Evolutionary conservation across 2,329 filamentous ascomycete species (phyloP), one percentile per base, ranked within the genome.

Genomic region (Calycina marina): DNA sequence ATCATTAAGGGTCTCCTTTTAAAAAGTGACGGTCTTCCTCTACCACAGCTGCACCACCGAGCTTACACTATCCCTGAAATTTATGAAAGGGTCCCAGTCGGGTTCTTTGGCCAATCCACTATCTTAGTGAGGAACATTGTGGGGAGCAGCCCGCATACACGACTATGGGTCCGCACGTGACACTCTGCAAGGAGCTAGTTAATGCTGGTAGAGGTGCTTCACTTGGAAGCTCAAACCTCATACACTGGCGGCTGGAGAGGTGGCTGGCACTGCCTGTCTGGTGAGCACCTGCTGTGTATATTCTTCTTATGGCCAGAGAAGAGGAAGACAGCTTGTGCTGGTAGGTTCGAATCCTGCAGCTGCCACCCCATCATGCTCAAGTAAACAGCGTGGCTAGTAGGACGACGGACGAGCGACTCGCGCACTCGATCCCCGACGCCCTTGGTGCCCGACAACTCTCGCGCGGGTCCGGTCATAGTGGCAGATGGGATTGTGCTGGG

Each of bases 211-310:
- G 18, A 22, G 18, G 18, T 22, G 18, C 18, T n/a, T 22, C 18
- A 22, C 18, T 22, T 22, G n/a, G n/a, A 22, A 22, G 18, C 18
- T 22, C 18, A 22, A 22, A 22, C 18, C 11, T 44, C 37, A 27
- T 38, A 6, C 12, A 24, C n/a, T 8, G 20, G n/a, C 8, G 20
- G 8, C n/a, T 8, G 20, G 29, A 59, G 58, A 24, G 20, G 20
- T 24, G 20, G 20, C 8, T 24, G n/a, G n/a, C 8, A 24, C 20
- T 24, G 8, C 8, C 20, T 24, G n/a, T 38, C 12, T n/a, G n/a
- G n/a, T n/a, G n/a, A n/a, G n/a, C n/a, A n/a, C n/a, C n/a, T n/a
- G n/a, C n/a, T n/a, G n/a, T n/a, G n/a, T n/a, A n/a, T n/a, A n/a
- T n/a, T n/a, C n/a, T n/a, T n/a, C n/a, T n/a, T n/a, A n/a, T n/a